Percentiles rank a stretch among this genome's conserved stretches.
Evolutionary conservation across 2,329 filamentous ascomycete species (phyloP).

Genomic region (Sporothrix pallida): DNA sequence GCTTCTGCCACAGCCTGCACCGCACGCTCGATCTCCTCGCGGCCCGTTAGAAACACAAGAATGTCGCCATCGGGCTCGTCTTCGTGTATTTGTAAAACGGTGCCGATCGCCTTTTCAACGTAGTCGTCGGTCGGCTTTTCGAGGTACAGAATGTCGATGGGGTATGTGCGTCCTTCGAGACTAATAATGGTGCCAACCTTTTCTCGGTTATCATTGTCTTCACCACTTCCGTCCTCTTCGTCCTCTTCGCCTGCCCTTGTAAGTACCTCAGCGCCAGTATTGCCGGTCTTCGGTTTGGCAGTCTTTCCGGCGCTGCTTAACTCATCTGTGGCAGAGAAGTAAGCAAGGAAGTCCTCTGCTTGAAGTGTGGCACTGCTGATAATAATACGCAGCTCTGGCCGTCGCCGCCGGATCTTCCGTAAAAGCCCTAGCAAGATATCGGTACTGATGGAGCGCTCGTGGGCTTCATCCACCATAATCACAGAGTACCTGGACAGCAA

Average conservation of each 20-base stretch:
- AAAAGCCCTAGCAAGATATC: constrained; percentile 88
- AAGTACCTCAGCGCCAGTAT: not conserved
- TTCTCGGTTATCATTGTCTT: constrained; percentile 43
- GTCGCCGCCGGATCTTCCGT: constrained; percentile 83
- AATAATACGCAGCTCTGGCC: constrained; percentile 83
- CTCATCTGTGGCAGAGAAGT: constrained; percentile 65
- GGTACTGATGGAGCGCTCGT: constrained; percentile 90
- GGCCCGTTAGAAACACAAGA: constrained; percentile 86
- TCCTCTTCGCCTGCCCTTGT: constrained; percentile 29
- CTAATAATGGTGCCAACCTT: constrained; percentile 70
- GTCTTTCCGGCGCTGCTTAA: constrained; percentile 37
- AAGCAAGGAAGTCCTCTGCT: constrained; percentile 81
- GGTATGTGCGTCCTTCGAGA: constrained; percentile 84
- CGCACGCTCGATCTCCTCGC: constrained; percentile 87
- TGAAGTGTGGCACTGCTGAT: constrained; percentile 94
- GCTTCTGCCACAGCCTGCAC: constrained; percentile 81
- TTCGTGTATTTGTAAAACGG: constrained; percentile 85
- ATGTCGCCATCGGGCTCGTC: constrained; percentile 85
- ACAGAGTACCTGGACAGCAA: constrained; percentile 89
- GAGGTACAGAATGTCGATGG: constrained; percentile 84
- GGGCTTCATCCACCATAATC: constrained; percentile 97
- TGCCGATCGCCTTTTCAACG: constrained; percentile 78
- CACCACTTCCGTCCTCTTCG: constrained; percentile 28
- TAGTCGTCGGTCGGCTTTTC: constrained; percentile 83
- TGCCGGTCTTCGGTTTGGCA: constrained; percentile 3